Percentiles rank a stretch among this genome's conserved stretches.
These are phyloP conservation scores for Trametes coccinea DNA, from an alignment of 768 basidiomycete genomes.

Conservation along the genomic window DNA sequence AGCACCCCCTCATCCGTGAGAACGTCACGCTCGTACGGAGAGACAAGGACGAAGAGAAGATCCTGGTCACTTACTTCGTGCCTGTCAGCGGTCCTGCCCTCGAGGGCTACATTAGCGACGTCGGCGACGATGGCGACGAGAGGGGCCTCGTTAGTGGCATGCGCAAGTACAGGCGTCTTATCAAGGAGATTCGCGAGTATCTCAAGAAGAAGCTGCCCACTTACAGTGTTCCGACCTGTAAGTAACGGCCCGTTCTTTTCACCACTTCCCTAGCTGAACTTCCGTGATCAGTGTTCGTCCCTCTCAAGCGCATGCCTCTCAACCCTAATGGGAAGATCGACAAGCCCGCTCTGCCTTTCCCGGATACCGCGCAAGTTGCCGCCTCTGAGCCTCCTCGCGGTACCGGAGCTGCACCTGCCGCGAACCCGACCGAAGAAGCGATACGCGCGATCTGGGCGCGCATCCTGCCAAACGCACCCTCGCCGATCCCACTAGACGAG, in stretches of 20 bases:
- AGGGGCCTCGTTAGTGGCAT: constrained; percentile 74
- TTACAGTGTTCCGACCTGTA: constrained; percentile 90
- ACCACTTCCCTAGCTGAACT: background rate
- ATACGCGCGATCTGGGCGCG: constrained; percentile 84
- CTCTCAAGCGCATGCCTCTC: constrained; percentile 91
- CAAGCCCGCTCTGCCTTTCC: constrained; percentile 97
- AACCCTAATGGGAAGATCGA: constrained; percentile 99
- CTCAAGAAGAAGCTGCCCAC: constrained; percentile 95
- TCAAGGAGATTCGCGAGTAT: constrained; percentile 92
- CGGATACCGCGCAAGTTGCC: constrained; percentile 81
- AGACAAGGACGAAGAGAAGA: constrained; percentile 99
- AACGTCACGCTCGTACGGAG: constrained; percentile 95
- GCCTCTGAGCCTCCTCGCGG: constrained; percentile 42
- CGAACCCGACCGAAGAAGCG: constrained; percentile 72
- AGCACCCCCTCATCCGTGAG: constrained; percentile 92
- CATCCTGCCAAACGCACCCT: constrained; percentile 77
- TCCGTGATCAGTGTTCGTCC: constrained; percentile 76
- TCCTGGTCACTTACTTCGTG: constrained; percentile 96
- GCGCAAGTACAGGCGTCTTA: constrained; percentile 79
- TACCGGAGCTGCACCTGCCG: constrained; percentile 31
- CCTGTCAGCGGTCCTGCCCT: constrained; percentile 72
- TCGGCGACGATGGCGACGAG: constrained; percentile 50
- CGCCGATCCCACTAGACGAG: constrained; percentile 83
- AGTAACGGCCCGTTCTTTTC: constrained; percentile 28
- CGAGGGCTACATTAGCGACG: constrained; percentile 70